Evolutionary conservation across 1,284 basidiomycete genomes (phyloP), one percentile per base, ranked within the genome.

Genomic region (Ceratobasidium sp.): DNA sequence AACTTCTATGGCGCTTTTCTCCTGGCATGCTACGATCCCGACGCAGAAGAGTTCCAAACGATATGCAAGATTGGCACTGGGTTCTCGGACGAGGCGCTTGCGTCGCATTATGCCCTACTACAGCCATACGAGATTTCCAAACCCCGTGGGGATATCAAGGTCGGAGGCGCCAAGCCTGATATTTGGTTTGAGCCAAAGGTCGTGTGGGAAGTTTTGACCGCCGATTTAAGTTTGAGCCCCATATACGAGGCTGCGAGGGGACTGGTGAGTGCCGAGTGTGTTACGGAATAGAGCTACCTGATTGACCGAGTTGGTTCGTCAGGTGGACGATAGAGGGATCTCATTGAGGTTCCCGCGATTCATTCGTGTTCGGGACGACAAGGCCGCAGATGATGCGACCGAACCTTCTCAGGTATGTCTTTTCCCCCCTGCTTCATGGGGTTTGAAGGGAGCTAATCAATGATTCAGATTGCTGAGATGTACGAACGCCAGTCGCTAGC

Each of bases 41-140:
- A 98, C 79, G 87, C 91, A 7, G 96, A 98, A 82, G 92, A 94
- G 81, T 98, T 89, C 82, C 97, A 98, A 81, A 97, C 96, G 2
- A 96, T 98, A 73, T 99, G 98, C 88, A 99, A 99, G 84, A 98
- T 99, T 78, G 98, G 98, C 1, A 99, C 98, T 0, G 98, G 98
- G 0, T 99, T 99, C 85, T 94, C 93, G 67, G 98, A 99, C 79
- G 96, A 98, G 82, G 87, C 89, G 75, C 85, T 99, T 47, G 90
- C 93, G 79, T 83, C 87, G n/a, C 95, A 97, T 80, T 93, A 94
- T 82, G 88, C 91, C n/a, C 86, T 88, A 29, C 88, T 99, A 45
- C 91, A 94, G 79, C 90, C 92, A 3, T 86, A 97, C 47, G 95
- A 97, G 82, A 82, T 87, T 50, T 84, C 83, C 19, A 91, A 90